Evolutionary conservation across 2,329 filamentous ascomycete species (phyloP).

Genomic region (Fusarium pilosicola): DNA sequence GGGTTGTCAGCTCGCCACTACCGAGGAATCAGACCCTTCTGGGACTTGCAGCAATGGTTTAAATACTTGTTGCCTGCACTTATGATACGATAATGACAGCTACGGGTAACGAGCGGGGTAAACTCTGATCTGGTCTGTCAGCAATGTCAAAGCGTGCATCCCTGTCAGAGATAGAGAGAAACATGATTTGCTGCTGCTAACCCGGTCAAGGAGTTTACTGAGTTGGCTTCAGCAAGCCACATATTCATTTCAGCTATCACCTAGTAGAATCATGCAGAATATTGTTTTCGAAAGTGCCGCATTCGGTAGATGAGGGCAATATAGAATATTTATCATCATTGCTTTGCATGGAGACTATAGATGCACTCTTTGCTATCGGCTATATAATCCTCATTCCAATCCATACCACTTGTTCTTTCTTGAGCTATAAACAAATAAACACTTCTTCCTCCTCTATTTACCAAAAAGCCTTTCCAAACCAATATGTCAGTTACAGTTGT

Average conservation of each 20-base stretch:
- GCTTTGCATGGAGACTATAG: not conserved
- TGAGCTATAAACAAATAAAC: accelerated
- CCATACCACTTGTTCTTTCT: accelerated
- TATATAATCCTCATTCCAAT: not conserved
- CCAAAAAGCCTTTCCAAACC: not conserved
- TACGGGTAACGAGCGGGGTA: not conserved
- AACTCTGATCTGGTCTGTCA: accelerated
- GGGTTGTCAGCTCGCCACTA: not conserved
- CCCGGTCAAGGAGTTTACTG: not conserved
- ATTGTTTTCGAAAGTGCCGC: accelerated
- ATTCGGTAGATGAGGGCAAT: not conserved
- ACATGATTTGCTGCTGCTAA: not conserved
- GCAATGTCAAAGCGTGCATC: not conserved
- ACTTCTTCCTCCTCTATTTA: not conserved
- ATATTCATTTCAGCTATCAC: accelerated
- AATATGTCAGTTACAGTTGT: not conserved
- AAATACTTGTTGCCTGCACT: accelerated
- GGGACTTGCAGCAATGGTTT: not conserved
- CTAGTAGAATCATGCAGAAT: not conserved
- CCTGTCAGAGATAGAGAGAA: not conserved
- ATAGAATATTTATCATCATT: not conserved
- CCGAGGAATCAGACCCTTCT: not conserved
- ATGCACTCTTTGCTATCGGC: not conserved
- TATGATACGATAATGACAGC: not conserved
- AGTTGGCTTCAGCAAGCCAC: not conserved